Percentiles rank a stretch among this genome's conserved stretches.
Evolutionary conservation across 768 basidiomycete genomes (phyloP).

Genomic region (Tylopilus subfusipes): DNA sequence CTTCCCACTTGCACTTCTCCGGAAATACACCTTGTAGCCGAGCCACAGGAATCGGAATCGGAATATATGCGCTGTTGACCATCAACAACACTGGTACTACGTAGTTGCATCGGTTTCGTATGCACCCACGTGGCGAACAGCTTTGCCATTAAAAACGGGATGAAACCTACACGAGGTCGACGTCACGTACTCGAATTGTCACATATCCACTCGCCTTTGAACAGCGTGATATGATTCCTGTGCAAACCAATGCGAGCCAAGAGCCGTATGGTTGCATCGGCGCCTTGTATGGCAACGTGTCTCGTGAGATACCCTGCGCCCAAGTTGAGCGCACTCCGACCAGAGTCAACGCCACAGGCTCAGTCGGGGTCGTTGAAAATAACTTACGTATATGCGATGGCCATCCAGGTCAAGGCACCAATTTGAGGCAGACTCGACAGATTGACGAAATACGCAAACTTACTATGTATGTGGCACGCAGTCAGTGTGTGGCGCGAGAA

Average conservation of each 20-base stretch:
- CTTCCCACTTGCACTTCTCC: conserved; percentile 36
- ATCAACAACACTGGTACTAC: no score
- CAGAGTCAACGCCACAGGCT: not conserved
- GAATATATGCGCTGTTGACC: conserved; percentile 32
- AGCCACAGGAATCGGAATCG: conserved; percentile 31
- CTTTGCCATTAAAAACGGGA: not conserved
- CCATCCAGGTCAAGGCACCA: conserved; percentile 33
- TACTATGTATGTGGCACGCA: conserved; percentile 15
- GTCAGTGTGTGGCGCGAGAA: not conserved
- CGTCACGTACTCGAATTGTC: not conserved
- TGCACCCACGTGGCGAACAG: no score
- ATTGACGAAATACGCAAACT: conserved; percentile 39
- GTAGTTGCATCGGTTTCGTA: not conserved
- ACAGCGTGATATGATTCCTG: conserved; percentile 51
- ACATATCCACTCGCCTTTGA: conserved; percentile 28
- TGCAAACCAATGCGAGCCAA: conserved; percentile 56
- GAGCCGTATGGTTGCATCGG: conserved; percentile 45
- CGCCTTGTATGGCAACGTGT: conserved; percentile 40
- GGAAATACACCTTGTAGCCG: conserved; percentile 36
- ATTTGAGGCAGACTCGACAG: conserved; percentile 15
- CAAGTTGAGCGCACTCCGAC: conserved; percentile 38
- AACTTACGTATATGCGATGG: conserved; percentile 45
- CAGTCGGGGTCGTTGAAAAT: no score
- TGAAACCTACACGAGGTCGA: not conserved
- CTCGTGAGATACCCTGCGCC: conserved; percentile 41